These are phyloP conservation scores for Ustilago curta DNA, from an alignment of 1,284 basidiomycete genomes.

Conservation along the genomic window DNA sequence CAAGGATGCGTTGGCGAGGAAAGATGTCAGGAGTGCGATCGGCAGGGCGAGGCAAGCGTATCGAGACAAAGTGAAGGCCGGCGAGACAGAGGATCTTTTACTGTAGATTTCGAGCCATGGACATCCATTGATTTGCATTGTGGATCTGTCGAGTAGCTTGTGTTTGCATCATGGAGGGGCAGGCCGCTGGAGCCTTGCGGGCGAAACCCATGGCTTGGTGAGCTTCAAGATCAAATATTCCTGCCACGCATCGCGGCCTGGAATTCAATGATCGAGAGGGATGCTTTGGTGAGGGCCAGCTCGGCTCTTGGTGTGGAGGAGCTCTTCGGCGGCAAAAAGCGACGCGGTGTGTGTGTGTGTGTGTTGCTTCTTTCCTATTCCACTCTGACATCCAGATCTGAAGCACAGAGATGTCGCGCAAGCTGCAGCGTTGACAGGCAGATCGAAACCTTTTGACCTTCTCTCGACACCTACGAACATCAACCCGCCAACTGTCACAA, in stretches of 20 bases:
- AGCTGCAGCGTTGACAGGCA: slow-evolving; percentile 7
- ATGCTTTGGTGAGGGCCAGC: background rate
- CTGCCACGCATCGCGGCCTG: too few species aligned
- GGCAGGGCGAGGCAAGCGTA: slow-evolving; percentile 34
- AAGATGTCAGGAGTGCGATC: slow-evolving; percentile 29
- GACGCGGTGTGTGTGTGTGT: too few species aligned
- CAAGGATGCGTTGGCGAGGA: slow-evolving; percentile 29
- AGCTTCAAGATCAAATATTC: too few species aligned
- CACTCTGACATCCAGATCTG: background rate
- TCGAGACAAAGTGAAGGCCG: slow-evolving; percentile 14
- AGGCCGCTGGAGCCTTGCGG: background rate
- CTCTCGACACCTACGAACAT: background rate
- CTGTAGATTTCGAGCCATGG: slow-evolving; percentile 7
- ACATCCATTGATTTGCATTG: background rate
- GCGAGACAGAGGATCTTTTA: slow-evolving; percentile 24
- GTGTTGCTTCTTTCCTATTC: slow-evolving; percentile 4
- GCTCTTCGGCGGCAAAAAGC: background rate
- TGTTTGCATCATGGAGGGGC: background rate
- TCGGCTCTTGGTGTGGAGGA: background rate
- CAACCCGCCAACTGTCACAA: background rate
- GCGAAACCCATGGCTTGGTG: background rate
- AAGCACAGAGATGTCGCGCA: background rate
- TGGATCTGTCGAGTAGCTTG: background rate
- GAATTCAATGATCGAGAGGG: too few species aligned
- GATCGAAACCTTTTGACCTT: background rate